Conservation (phyloP, 2,329 filamentous ascomycete genomes). For the Talaromyces sp. region DNA sequence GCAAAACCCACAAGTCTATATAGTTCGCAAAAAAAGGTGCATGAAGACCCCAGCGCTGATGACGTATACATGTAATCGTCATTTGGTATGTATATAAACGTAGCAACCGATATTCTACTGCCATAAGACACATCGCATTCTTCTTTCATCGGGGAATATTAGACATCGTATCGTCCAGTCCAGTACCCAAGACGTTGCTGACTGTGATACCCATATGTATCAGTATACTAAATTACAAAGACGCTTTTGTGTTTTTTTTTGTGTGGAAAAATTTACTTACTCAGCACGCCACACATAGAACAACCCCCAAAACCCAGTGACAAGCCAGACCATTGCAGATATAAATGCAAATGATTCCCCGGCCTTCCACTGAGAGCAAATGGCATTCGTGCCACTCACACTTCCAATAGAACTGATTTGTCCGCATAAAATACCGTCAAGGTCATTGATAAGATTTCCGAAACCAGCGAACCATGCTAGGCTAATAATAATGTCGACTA, state of each 20-base stretch:
- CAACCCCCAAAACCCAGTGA: constrained; percentile 6
- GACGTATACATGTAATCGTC: neutral
- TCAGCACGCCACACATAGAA: constrained; percentile 9
- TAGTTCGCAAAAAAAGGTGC: neutral
- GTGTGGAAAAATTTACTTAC: constrained; percentile 1
- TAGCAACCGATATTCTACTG: neutral
- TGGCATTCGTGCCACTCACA: constrained; percentile 42
- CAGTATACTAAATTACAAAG: neutral
- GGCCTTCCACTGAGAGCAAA: constrained; percentile 67
- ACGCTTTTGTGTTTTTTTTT: neutral
- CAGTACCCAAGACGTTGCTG: neutral
- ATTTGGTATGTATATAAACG: neutral
- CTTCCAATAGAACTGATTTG: constrained; percentile 46
- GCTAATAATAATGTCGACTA: constrained; percentile 63
- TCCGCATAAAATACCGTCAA: constrained; percentile 48
- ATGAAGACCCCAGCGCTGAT: neutral
- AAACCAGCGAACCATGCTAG: constrained; percentile 67
- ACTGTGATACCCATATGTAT: neutral
- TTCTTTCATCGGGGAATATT: neutral
- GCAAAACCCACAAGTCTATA: neutral
- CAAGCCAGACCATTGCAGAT: constrained; percentile 65
- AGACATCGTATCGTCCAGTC: neutral
- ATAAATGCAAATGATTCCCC: constrained; percentile 68
- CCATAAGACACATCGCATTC: neutral
- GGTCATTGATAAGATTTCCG: constrained; percentile 59